Evolutionary conservation across 176 grass and related monocot genomes (phyloP).

Genomic region (Avena atlantica): DNA sequence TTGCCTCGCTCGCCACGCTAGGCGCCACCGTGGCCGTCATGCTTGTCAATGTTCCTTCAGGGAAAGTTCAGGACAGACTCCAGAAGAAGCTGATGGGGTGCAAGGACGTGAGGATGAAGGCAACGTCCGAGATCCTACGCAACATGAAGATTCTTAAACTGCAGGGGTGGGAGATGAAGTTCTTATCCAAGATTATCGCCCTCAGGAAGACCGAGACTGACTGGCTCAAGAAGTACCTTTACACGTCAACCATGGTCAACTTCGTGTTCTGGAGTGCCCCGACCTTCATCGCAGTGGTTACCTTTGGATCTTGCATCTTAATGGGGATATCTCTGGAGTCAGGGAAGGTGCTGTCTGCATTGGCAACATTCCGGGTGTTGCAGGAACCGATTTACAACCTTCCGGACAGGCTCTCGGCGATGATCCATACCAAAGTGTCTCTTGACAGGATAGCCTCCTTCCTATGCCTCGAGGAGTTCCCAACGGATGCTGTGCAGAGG

Average conservation of each 20-base stretch:
- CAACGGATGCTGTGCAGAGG: background rate
- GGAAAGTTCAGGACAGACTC: conserved; percentile 49
- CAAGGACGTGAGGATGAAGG: conserved; percentile 69
- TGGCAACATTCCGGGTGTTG: conserved; percentile 13
- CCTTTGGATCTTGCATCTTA: background rate
- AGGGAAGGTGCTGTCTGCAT: conserved; percentile 16
- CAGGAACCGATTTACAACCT: conserved; percentile 25
- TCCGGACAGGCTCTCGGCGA: conserved; percentile 2
- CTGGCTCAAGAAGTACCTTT: conserved; percentile 21
- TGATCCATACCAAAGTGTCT: conserved; percentile 27
- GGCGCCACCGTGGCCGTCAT: conserved; percentile 63
- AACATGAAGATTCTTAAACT: conserved; percentile 91
- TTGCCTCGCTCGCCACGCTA: conserved; percentile 60
- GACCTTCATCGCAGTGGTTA: background rate
- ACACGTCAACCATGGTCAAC: background rate
- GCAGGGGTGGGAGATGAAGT: conserved; percentile 49
- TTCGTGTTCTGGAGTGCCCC: conserved; percentile 12
- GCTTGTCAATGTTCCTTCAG: conserved; percentile 70
- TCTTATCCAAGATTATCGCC: conserved; percentile 24
- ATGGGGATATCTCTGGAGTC: conserved; percentile 25
- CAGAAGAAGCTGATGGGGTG: conserved; percentile 45
- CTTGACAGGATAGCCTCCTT: conserved; percentile 33
- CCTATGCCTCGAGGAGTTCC: conserved; percentile 26
- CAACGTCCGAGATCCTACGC: conserved; percentile 72
- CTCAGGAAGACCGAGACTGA: conserved; percentile 13